Conservation (phyloP, 2,329 filamentous ascomycete species). For the Daldinia eschscholtzii region DNA sequence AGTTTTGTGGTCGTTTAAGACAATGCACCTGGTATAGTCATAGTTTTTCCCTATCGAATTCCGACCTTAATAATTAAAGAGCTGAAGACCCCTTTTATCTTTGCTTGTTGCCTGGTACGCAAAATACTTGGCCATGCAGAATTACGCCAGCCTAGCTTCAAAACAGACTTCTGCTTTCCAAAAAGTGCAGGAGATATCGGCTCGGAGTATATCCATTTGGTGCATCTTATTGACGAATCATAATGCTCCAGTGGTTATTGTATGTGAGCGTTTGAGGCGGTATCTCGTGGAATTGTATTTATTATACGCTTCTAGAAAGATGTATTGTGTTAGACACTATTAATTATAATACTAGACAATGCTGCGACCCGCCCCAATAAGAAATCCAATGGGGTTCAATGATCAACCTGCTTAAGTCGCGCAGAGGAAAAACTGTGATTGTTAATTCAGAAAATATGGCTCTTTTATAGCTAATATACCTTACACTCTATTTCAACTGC, state of each 20-base stretch:
- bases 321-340: no score
- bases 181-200: not conserved
- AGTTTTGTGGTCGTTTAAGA: not conserved
- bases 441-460: no score
- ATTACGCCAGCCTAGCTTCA: not conserved
- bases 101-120: not conserved
- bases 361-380: no score
- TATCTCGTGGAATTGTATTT: no score
- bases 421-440: no score
- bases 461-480: no score
- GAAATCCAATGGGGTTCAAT: no score
- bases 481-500: conserved; percentile 26
- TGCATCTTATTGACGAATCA: not conserved
- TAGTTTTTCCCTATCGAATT: not conserved
- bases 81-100: not conserved
- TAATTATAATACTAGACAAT: no score
- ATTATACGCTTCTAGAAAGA: no score
- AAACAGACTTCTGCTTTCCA: not conserved
- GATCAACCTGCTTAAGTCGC: no score
- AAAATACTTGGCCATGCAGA: not conserved
- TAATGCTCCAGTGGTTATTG: not conserved
- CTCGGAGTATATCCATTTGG: not conserved
- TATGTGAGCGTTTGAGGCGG: no score
- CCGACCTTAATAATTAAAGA: not conserved
- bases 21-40: no score